phyloP scores from a whole-genome alignment of 2,329 filamentous ascomycete genomes.

The Nemania sp. region DNA sequence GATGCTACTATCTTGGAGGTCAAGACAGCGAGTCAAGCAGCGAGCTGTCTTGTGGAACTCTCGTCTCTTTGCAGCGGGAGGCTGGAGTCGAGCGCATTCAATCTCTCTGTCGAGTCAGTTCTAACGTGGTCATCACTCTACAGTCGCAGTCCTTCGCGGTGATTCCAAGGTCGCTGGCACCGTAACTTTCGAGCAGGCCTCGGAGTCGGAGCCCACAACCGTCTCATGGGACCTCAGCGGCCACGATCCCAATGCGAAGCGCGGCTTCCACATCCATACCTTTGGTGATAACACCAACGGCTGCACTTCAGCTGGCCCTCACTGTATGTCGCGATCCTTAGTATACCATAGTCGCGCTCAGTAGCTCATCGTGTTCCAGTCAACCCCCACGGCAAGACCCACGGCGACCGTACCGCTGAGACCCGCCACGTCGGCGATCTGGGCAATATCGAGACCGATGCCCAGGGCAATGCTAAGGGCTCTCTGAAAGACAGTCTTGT shows the following conservation, averaged over 20 bases:
- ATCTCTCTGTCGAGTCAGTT: constrained; percentile 25
- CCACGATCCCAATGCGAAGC: constrained; percentile 92
- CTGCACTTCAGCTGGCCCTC: constrained; percentile 96
- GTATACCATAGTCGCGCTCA: not conserved
- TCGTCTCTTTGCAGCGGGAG: constrained; percentile 2
- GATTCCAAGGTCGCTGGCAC: constrained; percentile 94
- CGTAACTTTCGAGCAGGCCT: constrained; percentile 91
- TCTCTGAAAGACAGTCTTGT: constrained; percentile 77
- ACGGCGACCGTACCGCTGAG: constrained; percentile 83
- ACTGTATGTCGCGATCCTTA: constrained; percentile 67
- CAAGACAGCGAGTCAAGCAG: constrained; percentile 20
- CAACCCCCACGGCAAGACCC: constrained; percentile 92
- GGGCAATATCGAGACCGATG: constrained; percentile 96
- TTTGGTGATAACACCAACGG: constrained; percentile 99
- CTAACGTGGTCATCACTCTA: constrained; percentile 30
- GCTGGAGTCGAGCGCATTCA: too few relatives aligned
- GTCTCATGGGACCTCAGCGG: constrained; percentile 91
- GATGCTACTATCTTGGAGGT: constrained; percentile 18
- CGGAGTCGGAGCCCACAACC: constrained; percentile 79
- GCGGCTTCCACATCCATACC: constrained; percentile 98
- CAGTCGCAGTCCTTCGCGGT: constrained; percentile 96
- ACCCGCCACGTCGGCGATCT: constrained; percentile 95
- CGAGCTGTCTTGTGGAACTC: constrained; percentile 26
- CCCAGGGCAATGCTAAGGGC: constrained; percentile 85
- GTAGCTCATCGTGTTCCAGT: constrained; percentile 56